Percentiles rank a stretch among this genome's conserved stretches.
These are phyloP conservation scores for Lentinula edodes DNA, from an alignment of 768 basidiomycete genomes.

Conservation along the genomic window DNA sequence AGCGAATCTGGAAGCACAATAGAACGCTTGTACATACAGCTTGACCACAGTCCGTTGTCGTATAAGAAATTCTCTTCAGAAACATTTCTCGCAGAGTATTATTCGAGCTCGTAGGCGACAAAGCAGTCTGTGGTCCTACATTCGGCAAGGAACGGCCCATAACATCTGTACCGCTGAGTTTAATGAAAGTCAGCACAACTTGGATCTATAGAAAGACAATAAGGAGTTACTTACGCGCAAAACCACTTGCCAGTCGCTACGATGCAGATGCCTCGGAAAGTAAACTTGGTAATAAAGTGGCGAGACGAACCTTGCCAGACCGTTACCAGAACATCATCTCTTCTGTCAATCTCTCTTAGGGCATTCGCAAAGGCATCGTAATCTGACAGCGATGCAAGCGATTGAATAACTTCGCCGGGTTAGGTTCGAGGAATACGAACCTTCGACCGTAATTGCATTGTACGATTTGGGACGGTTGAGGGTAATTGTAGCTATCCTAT, in stretches of 20 bases:
- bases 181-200: neutral
- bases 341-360: slow-evolving; percentile 51
- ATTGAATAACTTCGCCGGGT: neutral
- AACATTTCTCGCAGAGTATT: slow-evolving; percentile 39
- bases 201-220: neutral
- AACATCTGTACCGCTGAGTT: slow-evolving; percentile 54
- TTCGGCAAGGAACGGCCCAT: slow-evolving; percentile 20
- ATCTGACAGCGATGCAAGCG: slow-evolving; percentile 29
- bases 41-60: slow-evolving; percentile 55
- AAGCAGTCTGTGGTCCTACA: slow-evolving; percentile 5
- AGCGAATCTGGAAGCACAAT: neutral
- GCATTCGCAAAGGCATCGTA: slow-evolving; percentile 57
- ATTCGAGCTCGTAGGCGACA: slow-evolving; percentile 1
- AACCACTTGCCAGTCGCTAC: slow-evolving; percentile 67
- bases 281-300: neutral
- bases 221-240: slow-evolving; percentile 48
- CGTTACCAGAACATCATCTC: slow-evolving; percentile 58
- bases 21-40: slow-evolving; percentile 39
- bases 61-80: slow-evolving; percentile 36
- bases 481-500: slow-evolving; percentile 64
- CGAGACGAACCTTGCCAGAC: slow-evolving; percentile 59
- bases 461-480: slow-evolving; percentile 53
- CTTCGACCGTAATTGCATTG: slow-evolving; percentile 56
- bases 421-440: slow-evolving; percentile 16
- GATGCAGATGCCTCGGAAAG: neutral